A percentile compares a stretch with the other conserved stretches of the same genome.
Conservation (phyloP, 2,329 filamentous ascomycete species). For the Dactylellina leptospora region DNA sequence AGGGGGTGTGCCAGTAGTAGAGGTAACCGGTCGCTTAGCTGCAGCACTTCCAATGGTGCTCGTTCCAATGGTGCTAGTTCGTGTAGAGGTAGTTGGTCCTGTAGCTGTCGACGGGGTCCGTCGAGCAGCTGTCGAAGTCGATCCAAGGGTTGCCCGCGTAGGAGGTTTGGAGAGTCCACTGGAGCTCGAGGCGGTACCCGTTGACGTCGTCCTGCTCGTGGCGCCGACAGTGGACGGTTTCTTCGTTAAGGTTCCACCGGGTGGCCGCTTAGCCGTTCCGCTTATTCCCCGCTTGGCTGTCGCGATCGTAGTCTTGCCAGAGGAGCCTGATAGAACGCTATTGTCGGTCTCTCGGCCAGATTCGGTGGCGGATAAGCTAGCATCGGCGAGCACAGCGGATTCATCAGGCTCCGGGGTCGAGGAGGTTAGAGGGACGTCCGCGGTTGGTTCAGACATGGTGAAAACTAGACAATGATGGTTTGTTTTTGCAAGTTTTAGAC, state of each 20-base stretch:
- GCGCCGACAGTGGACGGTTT: conserved; percentile 46
- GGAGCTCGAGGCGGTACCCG: conserved; percentile 16
- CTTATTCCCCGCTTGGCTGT: conserved; percentile 33
- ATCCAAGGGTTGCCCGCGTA: conserved; percentile 17
- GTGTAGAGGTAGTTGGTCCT: conserved; percentile 18
- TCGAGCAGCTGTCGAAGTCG: conserved; percentile 12
- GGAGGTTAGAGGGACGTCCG: conserved; percentile 40
- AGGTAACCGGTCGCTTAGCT: conserved; percentile 16
- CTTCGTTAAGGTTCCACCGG: conserved; percentile 49
- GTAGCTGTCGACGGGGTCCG: conserved; percentile 20
- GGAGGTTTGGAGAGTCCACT: conserved; percentile 43
- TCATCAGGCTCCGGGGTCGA: conserved; percentile 49
- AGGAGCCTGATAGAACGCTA: conserved; percentile 41
- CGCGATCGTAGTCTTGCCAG: conserved; percentile 35
- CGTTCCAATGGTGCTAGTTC: conserved; percentile 17
- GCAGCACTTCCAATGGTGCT: conserved; percentile 4
- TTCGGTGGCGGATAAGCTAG: conserved; percentile 43
- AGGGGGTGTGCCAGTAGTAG: neutral
- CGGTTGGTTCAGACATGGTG: conserved; percentile 39
- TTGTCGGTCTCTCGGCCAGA: conserved; percentile 42
- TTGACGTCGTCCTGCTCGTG: conserved; percentile 13
- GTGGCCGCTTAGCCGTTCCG: conserved; percentile 47
- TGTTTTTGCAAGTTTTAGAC: conserved; percentile 4
- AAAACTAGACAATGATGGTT: neutral
- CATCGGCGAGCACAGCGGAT: conserved; percentile 20